A percentile compares a stretch with the other conserved stretches of the same genome.
These are phyloP conservation scores for Syncephalastrum contaminatum DNA, from an alignment of 371 early-diverging fungal genomes.

Conservation along the genomic window DNA sequence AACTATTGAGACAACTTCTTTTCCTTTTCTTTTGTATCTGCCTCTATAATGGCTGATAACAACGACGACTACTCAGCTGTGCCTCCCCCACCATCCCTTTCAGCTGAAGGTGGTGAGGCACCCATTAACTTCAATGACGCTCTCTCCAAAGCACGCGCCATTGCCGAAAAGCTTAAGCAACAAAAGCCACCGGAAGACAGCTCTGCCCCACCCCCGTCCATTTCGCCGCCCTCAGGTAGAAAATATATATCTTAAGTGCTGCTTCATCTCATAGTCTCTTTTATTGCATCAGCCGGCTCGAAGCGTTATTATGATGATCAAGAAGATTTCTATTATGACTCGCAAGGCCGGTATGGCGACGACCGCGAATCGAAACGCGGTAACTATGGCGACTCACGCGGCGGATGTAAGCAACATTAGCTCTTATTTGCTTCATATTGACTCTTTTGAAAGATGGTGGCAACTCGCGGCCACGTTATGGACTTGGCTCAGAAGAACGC, in stretches of 20 bases:
- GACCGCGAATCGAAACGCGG: slow-evolving; percentile 50
- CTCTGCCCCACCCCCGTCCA: too few relatives aligned
- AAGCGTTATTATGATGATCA: slow-evolving; percentile 30
- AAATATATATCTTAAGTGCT: too few relatives aligned
- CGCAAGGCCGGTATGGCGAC: slow-evolving; percentile 18
- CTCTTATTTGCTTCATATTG: neutral
- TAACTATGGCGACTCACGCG: slow-evolving; percentile 36
- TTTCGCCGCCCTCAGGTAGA: too few relatives aligned
- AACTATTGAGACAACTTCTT: neutral
- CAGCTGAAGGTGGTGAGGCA: slow-evolving; percentile 18
- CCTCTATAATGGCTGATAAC: slow-evolving; percentile 18
- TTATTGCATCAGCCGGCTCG: slow-evolving; percentile 24
- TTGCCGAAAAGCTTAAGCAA: slow-evolving; percentile 76
- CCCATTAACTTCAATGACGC: slow-evolving; percentile 68
- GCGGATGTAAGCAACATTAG: slow-evolving; percentile 24
- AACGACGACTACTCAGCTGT: slow-evolving; percentile 39
- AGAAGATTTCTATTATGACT: slow-evolving; percentile 23
- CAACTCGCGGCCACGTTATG: slow-evolving; percentile 37
- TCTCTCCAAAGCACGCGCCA: slow-evolving; percentile 79
- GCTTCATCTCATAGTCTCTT: slow-evolving; percentile 17
- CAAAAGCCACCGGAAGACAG: slow-evolving; percentile 27
- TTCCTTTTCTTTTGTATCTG: slow-evolving; percentile 3
- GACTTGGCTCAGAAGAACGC: slow-evolving; percentile 55
- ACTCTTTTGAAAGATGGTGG: too few relatives aligned
- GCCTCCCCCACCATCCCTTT: slow-evolving; percentile 40